Percentiles rank a stretch among this genome's conserved stretches.
phyloP scores from a whole-genome alignment of 345 rosid genomes.

The Mercurialis annua region DNA sequence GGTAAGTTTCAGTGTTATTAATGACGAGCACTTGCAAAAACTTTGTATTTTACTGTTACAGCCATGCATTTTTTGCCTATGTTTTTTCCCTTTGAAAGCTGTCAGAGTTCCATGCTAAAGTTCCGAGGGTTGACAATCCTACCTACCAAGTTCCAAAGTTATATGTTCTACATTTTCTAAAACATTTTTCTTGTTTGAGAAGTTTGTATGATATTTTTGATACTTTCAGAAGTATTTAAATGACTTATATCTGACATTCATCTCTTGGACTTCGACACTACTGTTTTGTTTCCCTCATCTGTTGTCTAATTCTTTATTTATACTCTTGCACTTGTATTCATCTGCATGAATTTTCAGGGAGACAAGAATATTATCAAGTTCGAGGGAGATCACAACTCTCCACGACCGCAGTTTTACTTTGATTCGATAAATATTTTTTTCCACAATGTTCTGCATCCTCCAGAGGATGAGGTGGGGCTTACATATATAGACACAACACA shows the following conservation, averaged over 20 bases:
- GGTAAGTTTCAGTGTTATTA: slow-evolving; percentile 38
- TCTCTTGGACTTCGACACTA: slow-evolving; percentile 3
- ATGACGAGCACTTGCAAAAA: slow-evolving; percentile 7
- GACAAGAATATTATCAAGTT: slow-evolving; percentile 97
- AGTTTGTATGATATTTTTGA: neutral
- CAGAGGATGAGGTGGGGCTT: slow-evolving; percentile 66
- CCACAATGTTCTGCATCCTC: slow-evolving; percentile 94
- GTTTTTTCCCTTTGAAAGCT: neutral
- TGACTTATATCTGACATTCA: slow-evolving; percentile 1
- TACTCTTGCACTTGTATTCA: slow-evolving; percentile 16
- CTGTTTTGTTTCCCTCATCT: slow-evolving; percentile 5
- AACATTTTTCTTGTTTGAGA: neutral
- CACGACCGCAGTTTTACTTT: slow-evolving; percentile 92
- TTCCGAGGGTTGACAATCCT: neutral
- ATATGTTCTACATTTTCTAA: slow-evolving; percentile 5
- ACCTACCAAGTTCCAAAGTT: neutral
- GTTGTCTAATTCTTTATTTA: slow-evolving; percentile 1
- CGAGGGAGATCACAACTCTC: slow-evolving; percentile 98
- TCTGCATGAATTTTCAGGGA: slow-evolving; percentile 51
- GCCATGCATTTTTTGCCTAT: slow-evolving; percentile 5
- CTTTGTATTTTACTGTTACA: slow-evolving; percentile 1
- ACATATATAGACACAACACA: slow-evolving; percentile 53
- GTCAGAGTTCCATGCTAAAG: slow-evolving; percentile 1
- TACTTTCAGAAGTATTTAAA: neutral
- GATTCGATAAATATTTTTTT: slow-evolving; percentile 93